Evolutionary conservation across 495 filamentous ascomycete genomes (phyloP), one percentile per base, ranked within the genome.

Genomic region (Hypoxylon crocopeplum): DNA sequence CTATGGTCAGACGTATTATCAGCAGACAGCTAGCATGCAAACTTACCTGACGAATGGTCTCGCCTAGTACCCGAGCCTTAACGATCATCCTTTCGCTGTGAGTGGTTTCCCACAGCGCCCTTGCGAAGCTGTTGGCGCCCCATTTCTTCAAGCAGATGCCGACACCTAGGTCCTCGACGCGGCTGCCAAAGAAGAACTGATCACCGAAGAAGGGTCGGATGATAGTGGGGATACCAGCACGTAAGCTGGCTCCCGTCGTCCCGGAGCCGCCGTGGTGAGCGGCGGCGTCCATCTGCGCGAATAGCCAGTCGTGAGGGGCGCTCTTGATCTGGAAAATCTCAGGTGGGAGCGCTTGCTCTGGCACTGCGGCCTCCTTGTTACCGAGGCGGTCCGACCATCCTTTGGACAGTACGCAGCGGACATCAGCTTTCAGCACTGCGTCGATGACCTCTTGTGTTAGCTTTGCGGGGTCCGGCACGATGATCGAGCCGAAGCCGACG

Each of bases 171-270:
- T 97, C 92, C 71, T 97, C 92, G 3, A 98, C 86, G 0, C 94
- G 84, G 11, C 79, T 83, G 1, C 91, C 94, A 67, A 93, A 98
- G 78, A 98, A 98, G 79, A 90, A 96, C 66, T 98, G 94, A 61
- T 98, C 94, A 3, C 94, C 94, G 70, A 98, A 98, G 74, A 97
- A 98, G 0, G 94, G 94, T 56, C 95, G 93, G 67, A 98, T 86
- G 54, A 98, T 92, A 2, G 94, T 98, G 0, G 94, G 95, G 15
- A 97, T 82, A 10, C 94, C 94, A 7, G 93, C 93, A 46, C 94
- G 82, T 32, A 98, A 78, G 68, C 92, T 97, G 2, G 94, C 95
- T 2, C 95, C 94, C 3, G 94, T 98, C 1, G 94, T 98, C 4
- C 94, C 94, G 24, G 93, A 90, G 25, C 94, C 94, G 37, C 94